Percentiles rank a stretch among this genome's conserved stretches.
phyloP scores from a whole-genome alignment of 768 basidiomycete species.

The Psilocybe subaeruginosa region DNA sequence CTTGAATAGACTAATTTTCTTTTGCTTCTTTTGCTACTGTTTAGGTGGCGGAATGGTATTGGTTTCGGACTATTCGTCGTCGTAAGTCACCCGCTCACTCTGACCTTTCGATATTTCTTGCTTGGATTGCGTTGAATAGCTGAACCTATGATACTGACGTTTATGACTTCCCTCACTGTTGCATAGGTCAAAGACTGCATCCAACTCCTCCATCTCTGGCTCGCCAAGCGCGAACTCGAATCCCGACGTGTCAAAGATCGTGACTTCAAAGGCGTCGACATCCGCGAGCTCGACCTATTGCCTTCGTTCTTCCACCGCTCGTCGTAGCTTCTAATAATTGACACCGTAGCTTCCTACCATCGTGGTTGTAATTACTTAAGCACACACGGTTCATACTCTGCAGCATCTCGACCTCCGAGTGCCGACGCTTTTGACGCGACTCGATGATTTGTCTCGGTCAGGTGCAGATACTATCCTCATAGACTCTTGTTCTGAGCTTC shows the following conservation, averaged over 20 bases:
- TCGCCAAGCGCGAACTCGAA: constrained; percentile 73
- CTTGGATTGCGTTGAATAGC: too few species aligned
- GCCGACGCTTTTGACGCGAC: too few species aligned
- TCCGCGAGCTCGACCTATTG: constrained; percentile 66
- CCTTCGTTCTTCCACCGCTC: constrained; percentile 22
- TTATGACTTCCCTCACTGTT: background rate
- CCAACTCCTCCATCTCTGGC: constrained; percentile 67
- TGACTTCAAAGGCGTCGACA: constrained; percentile 76
- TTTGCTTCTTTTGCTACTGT: background rate
- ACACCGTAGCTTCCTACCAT: too few species aligned
- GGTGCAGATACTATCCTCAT: too few species aligned
- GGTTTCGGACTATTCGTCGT: constrained; percentile 71
- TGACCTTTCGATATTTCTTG: too few species aligned
- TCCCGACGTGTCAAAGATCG: constrained; percentile 68
- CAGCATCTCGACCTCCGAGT: too few species aligned
- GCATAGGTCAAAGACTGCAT: constrained; percentile 67
- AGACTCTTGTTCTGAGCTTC: too few species aligned
- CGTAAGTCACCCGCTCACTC: constrained; percentile 38
- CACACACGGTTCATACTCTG: too few species aligned
- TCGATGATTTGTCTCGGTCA: too few species aligned
- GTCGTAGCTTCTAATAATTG: background rate
- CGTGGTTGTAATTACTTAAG: too few species aligned
- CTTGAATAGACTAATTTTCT: background rate
- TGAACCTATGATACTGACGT: background rate
- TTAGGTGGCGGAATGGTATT: constrained; percentile 67